phyloP scores from a whole-genome alignment of 257 asterid species.

The Petunia axillaris region DNA sequence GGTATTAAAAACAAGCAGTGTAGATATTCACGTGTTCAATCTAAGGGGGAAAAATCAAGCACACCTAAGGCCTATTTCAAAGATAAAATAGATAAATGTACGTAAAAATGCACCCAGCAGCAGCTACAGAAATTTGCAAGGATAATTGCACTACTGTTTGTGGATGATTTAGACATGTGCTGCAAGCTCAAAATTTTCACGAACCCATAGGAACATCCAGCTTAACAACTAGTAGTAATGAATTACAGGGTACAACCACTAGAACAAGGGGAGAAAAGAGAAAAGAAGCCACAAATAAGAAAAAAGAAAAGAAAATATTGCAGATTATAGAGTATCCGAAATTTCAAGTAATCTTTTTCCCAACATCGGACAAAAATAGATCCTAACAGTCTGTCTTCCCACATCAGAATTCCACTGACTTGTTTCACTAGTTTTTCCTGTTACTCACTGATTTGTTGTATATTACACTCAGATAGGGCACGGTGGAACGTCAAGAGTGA shows the following conservation, averaged over 20 bases:
- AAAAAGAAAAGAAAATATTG: neutral
- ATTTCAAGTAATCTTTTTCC: constrained; percentile 46
- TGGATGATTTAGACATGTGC: neutral
- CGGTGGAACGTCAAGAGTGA: constrained; percentile 87
- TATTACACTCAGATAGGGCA: constrained; percentile 62
- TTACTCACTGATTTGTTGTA: neutral
- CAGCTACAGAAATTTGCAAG: neutral
- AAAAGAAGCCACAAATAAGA: neutral
- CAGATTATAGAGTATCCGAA: constrained; percentile 26
- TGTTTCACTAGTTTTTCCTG: constrained; percentile 3
- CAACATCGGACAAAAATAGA: constrained; percentile 53
- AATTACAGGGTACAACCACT: constrained; percentile 22
- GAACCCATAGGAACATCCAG: constrained; percentile 20
- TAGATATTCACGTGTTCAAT: no score
- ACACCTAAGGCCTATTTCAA: no score
- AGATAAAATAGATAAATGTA: no score
- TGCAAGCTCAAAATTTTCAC: neutral
- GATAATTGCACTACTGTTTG: neutral
- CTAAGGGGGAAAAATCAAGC: no score
- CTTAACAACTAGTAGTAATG: constrained; percentile 14
- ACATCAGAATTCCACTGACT: constrained; percentile 44
- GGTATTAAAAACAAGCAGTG: no score
- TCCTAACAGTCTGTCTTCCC: constrained; percentile 55
- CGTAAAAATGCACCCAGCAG: no score
- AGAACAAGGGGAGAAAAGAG: neutral